Conservation (phyloP, 768 basidiomycete genomes). For the Porpolomopsis calyptriformis region DNA sequence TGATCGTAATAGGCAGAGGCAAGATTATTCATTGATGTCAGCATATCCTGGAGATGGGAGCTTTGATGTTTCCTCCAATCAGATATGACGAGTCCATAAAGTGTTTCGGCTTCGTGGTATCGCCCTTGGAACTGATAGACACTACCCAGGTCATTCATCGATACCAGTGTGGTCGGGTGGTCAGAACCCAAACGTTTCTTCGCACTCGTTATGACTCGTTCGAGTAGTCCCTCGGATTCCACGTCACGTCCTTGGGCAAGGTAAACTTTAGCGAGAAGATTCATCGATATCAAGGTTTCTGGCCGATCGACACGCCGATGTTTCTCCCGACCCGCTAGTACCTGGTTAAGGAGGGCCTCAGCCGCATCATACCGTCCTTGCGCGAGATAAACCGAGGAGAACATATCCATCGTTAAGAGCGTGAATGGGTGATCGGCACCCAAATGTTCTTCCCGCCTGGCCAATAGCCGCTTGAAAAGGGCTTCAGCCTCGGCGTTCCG, state of each 20-base stretch:
- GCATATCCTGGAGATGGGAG: too few species aligned
- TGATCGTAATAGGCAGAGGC: background rate
- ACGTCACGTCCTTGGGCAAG: background rate
- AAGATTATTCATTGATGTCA: too few species aligned
- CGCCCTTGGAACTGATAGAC: background rate
- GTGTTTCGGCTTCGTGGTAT: background rate
- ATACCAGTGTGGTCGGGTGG: background rate
- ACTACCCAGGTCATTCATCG: background rate
- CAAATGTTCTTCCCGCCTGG: background rate
- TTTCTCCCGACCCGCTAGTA: background rate
- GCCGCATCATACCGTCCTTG: background rate
- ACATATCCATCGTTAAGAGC: background rate
- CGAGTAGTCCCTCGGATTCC: background rate
- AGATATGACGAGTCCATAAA: background rate
- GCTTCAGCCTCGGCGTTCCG: background rate
- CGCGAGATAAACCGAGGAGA: background rate
- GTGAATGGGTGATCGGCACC: background rate
- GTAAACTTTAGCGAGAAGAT: background rate
- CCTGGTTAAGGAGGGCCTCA: background rate
- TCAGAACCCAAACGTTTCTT: background rate
- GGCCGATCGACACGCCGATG: background rate
- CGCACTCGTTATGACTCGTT: background rate
- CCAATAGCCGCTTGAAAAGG: background rate
- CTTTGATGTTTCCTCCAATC: background rate
- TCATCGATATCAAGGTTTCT: background rate